These are phyloP conservation scores for Chaetomium olivaceum DNA, from an alignment of 2,329 filamentous ascomycete species.

Conservation along the genomic window DNA sequence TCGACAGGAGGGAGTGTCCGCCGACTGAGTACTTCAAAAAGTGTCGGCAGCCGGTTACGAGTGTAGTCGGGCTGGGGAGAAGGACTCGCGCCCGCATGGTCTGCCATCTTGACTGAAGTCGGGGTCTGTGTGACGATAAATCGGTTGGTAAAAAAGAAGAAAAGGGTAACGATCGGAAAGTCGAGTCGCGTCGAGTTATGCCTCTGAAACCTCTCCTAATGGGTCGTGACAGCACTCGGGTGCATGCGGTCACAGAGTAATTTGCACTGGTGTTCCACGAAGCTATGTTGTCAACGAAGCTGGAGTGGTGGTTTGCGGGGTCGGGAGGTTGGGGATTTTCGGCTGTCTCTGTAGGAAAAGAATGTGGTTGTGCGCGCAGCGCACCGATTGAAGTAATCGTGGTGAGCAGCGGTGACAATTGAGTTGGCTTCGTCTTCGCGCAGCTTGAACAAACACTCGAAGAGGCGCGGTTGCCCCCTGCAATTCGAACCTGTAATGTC, in stretches of 20 bases:
- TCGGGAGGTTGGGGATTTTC: not conserved
- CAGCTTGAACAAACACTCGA: slow-evolving; percentile 16
- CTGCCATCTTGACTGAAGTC: slow-evolving; percentile 40
- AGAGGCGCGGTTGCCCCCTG: slow-evolving; percentile 23
- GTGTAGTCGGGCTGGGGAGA: slow-evolving; percentile 60
- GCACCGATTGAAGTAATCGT: slow-evolving; percentile 20
- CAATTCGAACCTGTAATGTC: slow-evolving; percentile 14
- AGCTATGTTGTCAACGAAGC: slow-evolving; percentile 5
- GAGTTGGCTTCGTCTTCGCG: slow-evolving; percentile 14
- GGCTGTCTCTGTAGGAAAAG: slow-evolving; percentile 14
- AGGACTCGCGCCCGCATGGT: slow-evolving; percentile 42
- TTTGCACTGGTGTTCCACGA: slow-evolving; percentile 17
- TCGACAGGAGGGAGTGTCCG: slow-evolving; percentile 95
- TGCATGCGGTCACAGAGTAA: slow-evolving; percentile 2
- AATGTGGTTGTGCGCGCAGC: slow-evolving; percentile 31
- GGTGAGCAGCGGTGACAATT: slow-evolving; percentile 18
- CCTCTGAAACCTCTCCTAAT: not conserved
- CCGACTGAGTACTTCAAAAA: slow-evolving; percentile 93
- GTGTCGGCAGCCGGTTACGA: slow-evolving; percentile 85
- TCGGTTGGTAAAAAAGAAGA: not conserved
- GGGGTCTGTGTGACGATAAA: slow-evolving; percentile 2
- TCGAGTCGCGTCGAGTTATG: slow-evolving; percentile 1
- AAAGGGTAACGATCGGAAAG: slow-evolving; percentile 14
- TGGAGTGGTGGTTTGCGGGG: not conserved
- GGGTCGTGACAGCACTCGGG: slow-evolving; percentile 7